Base-by-base conservation (phyloP, 2,329 filamentous ascomycete genomes). In the Penicillium sp. region DNA sequence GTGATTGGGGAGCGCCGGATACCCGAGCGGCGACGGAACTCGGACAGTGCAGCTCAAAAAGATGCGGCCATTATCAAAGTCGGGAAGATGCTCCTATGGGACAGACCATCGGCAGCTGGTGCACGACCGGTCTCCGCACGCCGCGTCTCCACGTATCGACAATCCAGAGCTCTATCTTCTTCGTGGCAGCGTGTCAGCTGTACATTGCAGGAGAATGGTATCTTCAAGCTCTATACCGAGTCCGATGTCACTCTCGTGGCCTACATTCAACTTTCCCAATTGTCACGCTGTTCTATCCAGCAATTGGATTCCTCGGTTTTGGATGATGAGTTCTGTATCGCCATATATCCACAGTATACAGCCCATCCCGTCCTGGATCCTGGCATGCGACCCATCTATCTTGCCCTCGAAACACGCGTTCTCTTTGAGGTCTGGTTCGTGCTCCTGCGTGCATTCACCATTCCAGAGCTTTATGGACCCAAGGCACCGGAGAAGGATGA, bases 341-440 rank as follows among this genome's bases (percentile, higher is more conserved):
- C 88, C 42, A 91, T 98, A 38, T 96, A 96, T 62, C 91, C 93
- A 13, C 90, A 91, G 52, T 97, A 98, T 68, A 84, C 88, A 0
- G 78, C 86, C 8, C 82, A 81, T 16, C 80, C 87, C 1, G 85
- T 81, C 2, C 79, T 85, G 14, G 75, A 91, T 46, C 85, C 86
- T 6, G 80, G 91, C 23, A 84, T 89, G 49, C 82, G 87, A n/a
- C 91, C 93, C 0, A 84, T 97, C 28, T 96, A 95, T 64, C 75
- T 98, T 27, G 86, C 88, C 3, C 71, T 96, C 36, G 91, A 97
- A 57, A 90, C 82, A 22, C 81, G 90, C 34, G 82, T 95, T 6
- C 76, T 95, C n/a, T 95, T 94, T 60, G 93, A 98, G 65, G 93
- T 96, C 10, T 98, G 93, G 93, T 91, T 95, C 60, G 90, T 95